Base-by-base conservation (phyloP, 768 basidiomycete species). In the Suillus subalutaceus region DNA sequence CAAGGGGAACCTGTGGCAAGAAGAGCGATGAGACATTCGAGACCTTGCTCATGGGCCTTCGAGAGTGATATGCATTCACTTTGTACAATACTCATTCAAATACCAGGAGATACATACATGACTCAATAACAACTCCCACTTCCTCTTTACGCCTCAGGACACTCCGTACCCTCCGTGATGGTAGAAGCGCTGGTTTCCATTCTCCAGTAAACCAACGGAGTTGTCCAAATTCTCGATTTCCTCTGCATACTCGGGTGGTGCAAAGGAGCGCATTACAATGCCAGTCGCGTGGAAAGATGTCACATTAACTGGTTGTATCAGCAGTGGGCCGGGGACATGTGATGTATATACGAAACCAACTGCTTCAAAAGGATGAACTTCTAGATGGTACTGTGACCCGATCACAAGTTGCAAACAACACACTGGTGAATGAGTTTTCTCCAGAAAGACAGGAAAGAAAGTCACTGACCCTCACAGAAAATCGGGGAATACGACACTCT, bases 1-100 rank as follows among this genome's bases (percentile, higher is more conserved):
- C 87, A 3, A 68, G 72, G 64, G 84, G 81, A 7, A 82, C 81
- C 6, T 38, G 70, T 16, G 37, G 68, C 4, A 75, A 75, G 32
- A 91, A 90, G 71, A 77, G 79, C 16, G 90, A 93, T 67, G 89
- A 91, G 61, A 86, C 85, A 8, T 93, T 93, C 65, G 91, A 94
- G 73, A 83, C 79, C n/a, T 71, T 93, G 30, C 75, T 93, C 61
- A 82, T 82, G 81, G 62, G 60, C 2, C 67, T 82, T 66, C 74
- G 67, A 23, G 20, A 48, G 58, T 52, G 56, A 48, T 52, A 38
- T 10, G 41, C 23, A 23, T 23, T 55, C 30, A 16, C 6, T 62
- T 60, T 18, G n/a, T 41, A 16, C 32, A 9, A n/a, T 2, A 38
- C 40, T 38, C 23, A 30, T 18, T 63, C 43, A 23, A n/a, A 53